Base-by-base conservation (phyloP, 768 basidiomycete genomes). In the Leccinum sublutescens region DNA sequence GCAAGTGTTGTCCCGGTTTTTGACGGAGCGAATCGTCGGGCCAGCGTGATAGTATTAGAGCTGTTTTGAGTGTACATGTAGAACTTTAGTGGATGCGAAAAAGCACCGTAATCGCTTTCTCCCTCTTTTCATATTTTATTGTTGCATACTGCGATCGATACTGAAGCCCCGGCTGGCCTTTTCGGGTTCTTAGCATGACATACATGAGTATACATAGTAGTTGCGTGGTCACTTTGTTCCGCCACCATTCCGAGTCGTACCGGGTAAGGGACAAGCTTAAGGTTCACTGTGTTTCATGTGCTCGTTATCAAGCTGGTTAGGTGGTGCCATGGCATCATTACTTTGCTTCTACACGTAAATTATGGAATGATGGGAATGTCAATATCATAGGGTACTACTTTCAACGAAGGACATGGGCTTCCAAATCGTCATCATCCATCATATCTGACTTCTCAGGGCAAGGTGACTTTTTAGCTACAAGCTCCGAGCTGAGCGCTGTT, bases 1-100 rank as follows among this genome's bases (percentile, higher is more conserved):
- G 7, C 78, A 77, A 56, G 75, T 89, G n/a, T 69, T 91, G 61
- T 74, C 79, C 17, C 80, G 77, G 56, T 91, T 91, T 68, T 75
- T 91, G 63, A 80, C 84, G 52, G 87, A 88, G 62, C 79, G 84
- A 60, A 78, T 89, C 33, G 72, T 77, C 54, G 68, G 73, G 31
- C 69, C 79, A 4, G 69, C 76, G 52, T 81, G 71, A 67, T 12
- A 8, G 17, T 50, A 47, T 48, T 14, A 25, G 12, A 58, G 60
- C 36, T 34, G 33, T 40, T n/a, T 38, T 17, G 3, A 11, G 31
- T 33, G n/a, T 25, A 11, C 33, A 23, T 27, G 27, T 55, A 23
- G 19, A 31, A 9, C 11, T 36, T 36, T 7, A 38, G 10, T 38
- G n/a, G 12, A 36, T 2, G 62, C 63, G 59, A 66, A 64, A 64